Conservation (phyloP, 257 asterid genomes). For the Gentiana straminea region DNA sequence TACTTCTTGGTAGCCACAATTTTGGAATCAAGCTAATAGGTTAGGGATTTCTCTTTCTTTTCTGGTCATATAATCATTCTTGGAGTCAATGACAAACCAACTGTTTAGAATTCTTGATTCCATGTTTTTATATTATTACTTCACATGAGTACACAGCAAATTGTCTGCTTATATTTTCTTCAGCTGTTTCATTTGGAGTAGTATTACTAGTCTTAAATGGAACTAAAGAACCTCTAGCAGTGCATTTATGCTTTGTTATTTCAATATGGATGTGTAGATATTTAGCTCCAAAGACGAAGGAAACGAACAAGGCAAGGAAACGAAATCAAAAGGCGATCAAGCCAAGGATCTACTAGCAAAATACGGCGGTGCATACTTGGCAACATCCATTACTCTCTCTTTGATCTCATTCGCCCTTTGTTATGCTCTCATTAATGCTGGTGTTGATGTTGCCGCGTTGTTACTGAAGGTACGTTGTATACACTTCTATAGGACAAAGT, state of each 20-base stretch:
- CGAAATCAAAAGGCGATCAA: constrained; percentile 68
- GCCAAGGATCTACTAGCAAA: constrained; percentile 81
- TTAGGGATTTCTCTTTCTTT: no score
- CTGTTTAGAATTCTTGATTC: background rate
- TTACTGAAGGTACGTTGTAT: constrained; percentile 44
- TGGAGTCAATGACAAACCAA: no score
- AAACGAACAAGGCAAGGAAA: constrained; percentile 28
- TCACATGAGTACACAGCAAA: background rate
- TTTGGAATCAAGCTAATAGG: no score
- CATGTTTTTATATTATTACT: background rate
- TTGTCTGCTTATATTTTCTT: background rate
- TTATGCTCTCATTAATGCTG: constrained; percentile 63
- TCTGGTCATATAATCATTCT: no score
- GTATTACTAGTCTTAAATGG: background rate
- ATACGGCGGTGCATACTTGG: constrained; percentile 95
- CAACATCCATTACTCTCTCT: constrained; percentile 88
- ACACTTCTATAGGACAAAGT: background rate
- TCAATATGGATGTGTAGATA: constrained; percentile 32
- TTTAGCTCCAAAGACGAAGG: constrained; percentile 57
- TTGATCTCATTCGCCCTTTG: constrained; percentile 78
- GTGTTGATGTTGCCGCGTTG: constrained; percentile 75
- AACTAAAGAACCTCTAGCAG: background rate
- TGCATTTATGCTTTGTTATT: background rate
- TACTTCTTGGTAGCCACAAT: no score
- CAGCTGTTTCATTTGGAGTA: background rate